A percentile compares a stretch with the other conserved stretches of the same genome.
Conservation (phyloP, 345 rosid genomes). For the Salix udensis region DNA sequence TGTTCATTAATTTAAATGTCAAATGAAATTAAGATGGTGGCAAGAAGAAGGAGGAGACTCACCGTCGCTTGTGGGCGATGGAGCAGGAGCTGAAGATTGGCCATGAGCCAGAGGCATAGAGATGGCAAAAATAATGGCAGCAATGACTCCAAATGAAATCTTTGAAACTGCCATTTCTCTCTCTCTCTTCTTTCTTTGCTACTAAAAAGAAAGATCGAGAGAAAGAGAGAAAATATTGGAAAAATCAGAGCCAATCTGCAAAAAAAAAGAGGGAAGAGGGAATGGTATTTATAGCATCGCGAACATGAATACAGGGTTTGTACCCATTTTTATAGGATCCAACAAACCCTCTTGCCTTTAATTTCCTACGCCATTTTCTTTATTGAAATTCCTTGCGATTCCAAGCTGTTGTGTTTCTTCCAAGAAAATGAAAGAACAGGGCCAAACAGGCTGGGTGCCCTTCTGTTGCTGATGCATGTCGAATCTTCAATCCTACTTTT, state of each 20-base stretch:
- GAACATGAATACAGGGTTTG: background rate
- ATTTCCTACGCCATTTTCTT: too few species aligned
- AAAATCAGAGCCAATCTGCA: background rate
- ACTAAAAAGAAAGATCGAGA: background rate
- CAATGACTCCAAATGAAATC: background rate
- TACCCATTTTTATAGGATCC: background rate
- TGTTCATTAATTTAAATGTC: background rate
- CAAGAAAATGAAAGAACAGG: too few species aligned
- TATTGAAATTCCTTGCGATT: too few species aligned
- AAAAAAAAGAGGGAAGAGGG: background rate
- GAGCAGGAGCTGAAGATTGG: conserved; percentile 22
- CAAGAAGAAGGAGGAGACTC: background rate
- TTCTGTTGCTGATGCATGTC: too few species aligned
- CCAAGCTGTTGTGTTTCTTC: too few species aligned
- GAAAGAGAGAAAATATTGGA: background rate
- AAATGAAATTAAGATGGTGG: background rate
- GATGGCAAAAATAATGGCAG: background rate
- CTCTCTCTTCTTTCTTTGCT: background rate
- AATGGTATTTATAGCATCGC: background rate
- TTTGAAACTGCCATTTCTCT: conserved; percentile 1
- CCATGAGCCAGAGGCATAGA: conserved; percentile 10
- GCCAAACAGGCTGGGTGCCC: too few species aligned
- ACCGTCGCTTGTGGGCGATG: conserved; percentile 24
- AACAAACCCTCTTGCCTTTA: too few species aligned
- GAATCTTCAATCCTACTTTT: too few species aligned